These are phyloP conservation scores for Verbena officinalis DNA, from an alignment of 257 asterid species.

Conservation along the genomic window DNA sequence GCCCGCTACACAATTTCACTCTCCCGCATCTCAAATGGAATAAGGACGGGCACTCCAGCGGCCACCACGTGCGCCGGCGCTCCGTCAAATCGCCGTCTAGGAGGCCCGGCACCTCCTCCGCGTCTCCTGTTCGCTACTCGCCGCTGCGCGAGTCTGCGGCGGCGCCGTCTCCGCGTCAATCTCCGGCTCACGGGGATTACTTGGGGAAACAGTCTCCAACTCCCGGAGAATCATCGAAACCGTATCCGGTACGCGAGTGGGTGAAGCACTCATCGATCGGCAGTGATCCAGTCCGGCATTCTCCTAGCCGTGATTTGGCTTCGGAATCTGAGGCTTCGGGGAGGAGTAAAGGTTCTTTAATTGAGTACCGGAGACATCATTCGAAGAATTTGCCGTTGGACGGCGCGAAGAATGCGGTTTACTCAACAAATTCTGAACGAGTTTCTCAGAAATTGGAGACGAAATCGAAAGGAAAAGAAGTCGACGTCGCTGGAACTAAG, in stretches of 20 bases:
- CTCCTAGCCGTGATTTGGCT: slow-evolving; percentile 36
- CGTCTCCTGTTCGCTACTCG: slow-evolving; percentile 53
- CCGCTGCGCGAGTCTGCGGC: slow-evolving; percentile 38
- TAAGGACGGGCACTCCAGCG: slow-evolving; percentile 52
- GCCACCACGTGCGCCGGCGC: slow-evolving; percentile 58
- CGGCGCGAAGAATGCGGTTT: slow-evolving; percentile 24
- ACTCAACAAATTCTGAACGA: slow-evolving; percentile 30
- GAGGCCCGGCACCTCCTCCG: slow-evolving; percentile 36
- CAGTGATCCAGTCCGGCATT: slow-evolving; percentile 38
- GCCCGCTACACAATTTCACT: slow-evolving; percentile 67
- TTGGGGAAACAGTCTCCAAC: slow-evolving; percentile 38
- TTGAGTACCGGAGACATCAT: slow-evolving; percentile 38
- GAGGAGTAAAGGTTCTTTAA: slow-evolving; percentile 35
- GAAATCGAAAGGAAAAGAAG: slow-evolving; percentile 37
- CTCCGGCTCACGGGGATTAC: slow-evolving; percentile 35
- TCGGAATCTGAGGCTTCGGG: slow-evolving; percentile 34
- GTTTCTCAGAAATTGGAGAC: slow-evolving; percentile 30
- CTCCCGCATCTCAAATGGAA: slow-evolving; percentile 70
- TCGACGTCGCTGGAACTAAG: slow-evolving; percentile 30
- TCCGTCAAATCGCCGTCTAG: slow-evolving; percentile 54
- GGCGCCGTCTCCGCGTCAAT: slow-evolving; percentile 31
- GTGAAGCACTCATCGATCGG: slow-evolving; percentile 31
- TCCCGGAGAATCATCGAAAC: slow-evolving; percentile 36
- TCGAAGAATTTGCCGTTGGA: slow-evolving; percentile 31
- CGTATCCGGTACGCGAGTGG: slow-evolving; percentile 35